phyloP scores from a whole-genome alignment of 805 yeast genomes.

The Ogataea pignaliae region DNA sequence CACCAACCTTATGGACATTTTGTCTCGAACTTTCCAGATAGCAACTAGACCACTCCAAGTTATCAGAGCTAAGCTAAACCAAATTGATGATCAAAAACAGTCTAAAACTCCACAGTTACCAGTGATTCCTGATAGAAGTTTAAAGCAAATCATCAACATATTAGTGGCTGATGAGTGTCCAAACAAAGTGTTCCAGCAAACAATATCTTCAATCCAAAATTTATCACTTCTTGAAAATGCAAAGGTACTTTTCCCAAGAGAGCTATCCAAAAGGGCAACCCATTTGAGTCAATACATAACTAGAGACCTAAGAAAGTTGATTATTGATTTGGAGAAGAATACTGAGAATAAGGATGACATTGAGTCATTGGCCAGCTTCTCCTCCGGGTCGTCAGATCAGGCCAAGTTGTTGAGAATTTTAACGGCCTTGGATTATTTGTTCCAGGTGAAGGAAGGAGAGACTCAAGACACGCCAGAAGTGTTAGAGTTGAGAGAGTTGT shows the following conservation, averaged over 20 bases:
- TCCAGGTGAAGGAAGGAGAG: slow-evolving; percentile 40
- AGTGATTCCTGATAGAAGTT: slow-evolving; percentile 54
- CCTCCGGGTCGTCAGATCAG: slow-evolving; percentile 80
- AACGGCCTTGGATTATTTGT: slow-evolving; percentile 83
- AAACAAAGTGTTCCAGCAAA: slow-evolving; percentile 78
- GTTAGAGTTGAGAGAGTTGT: slow-evolving; percentile 53
- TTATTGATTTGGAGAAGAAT: slow-evolving; percentile 38
- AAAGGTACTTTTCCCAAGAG: slow-evolving; percentile 59
- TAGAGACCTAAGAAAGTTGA: slow-evolving; percentile 48
- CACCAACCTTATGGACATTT: slow-evolving; percentile 66
- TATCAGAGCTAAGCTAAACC: slow-evolving; percentile 38
- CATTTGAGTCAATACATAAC: slow-evolving; percentile 51
- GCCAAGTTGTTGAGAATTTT: slow-evolving; percentile 80
- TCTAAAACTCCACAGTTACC: slow-evolving; percentile 43
- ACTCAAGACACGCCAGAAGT: slow-evolving; percentile 31
- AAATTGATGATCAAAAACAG: slow-evolving; percentile 21
- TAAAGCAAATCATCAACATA: slow-evolving; percentile 60
- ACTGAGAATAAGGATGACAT: slow-evolving; percentile 32
- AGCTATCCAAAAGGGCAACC: slow-evolving; percentile 62
- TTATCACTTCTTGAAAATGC: slow-evolving; percentile 59
- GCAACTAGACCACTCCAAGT: slow-evolving; percentile 69
- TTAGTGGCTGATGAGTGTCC: slow-evolving; percentile 81
- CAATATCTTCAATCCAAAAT: slow-evolving; percentile 76
- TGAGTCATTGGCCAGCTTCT: slow-evolving; percentile 53
- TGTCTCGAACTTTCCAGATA: slow-evolving; percentile 71